phyloP scores from a whole-genome alignment of 2,329 filamentous ascomycete species.

The Cryoendolithus antarcticus region DNA sequence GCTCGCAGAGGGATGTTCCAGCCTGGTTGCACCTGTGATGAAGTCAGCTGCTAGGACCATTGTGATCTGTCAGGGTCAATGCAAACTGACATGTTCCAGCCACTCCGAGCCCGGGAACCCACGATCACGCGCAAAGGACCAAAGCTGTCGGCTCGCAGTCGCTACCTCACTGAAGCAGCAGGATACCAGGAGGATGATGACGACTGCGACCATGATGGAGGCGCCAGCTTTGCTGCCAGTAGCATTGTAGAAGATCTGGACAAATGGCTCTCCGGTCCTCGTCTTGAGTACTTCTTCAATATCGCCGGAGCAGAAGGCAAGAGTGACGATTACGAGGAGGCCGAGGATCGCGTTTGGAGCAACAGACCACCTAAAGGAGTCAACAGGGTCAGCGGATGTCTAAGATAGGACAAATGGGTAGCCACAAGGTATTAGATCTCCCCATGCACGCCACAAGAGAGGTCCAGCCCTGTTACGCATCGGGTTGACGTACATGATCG shows the following conservation, averaged over 20 bases:
- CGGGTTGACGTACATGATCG: no score
- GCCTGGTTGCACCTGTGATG: slow-evolving; percentile 4
- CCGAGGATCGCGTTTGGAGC: slow-evolving; percentile 12
- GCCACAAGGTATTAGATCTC: no score
- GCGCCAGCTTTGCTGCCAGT: slow-evolving; percentile 22
- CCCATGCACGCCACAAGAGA: slow-evolving; percentile 6
- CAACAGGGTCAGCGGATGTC: no score
- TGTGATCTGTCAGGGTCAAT: neutral
- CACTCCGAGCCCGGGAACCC: slow-evolving; percentile 16
- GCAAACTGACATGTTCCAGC: slow-evolving; percentile 1
- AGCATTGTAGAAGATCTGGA: slow-evolving; percentile 25
- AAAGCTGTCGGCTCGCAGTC: slow-evolving; percentile 27
- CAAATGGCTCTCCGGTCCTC: slow-evolving; percentile 19
- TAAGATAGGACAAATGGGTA: no score
- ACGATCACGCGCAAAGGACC: slow-evolving; percentile 28
- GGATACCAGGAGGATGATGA: slow-evolving; percentile 22
- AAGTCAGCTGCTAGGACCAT: neutral
- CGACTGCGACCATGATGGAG: slow-evolving; percentile 20
- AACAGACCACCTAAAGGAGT: slow-evolving; percentile 11
- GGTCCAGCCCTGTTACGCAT: slow-evolving; percentile 3
- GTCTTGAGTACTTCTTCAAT: slow-evolving; percentile 15
- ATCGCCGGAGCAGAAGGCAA: slow-evolving; percentile 24
- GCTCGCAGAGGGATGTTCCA: slow-evolving; percentile 16
- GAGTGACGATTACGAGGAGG: slow-evolving; percentile 17
- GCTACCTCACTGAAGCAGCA: slow-evolving; percentile 25